Percentiles rank a stretch among this genome's conserved stretches.
Evolutionary conservation across 164 flowering plant genomes (phyloP).

Genomic region (Aristolochia californica): DNA sequence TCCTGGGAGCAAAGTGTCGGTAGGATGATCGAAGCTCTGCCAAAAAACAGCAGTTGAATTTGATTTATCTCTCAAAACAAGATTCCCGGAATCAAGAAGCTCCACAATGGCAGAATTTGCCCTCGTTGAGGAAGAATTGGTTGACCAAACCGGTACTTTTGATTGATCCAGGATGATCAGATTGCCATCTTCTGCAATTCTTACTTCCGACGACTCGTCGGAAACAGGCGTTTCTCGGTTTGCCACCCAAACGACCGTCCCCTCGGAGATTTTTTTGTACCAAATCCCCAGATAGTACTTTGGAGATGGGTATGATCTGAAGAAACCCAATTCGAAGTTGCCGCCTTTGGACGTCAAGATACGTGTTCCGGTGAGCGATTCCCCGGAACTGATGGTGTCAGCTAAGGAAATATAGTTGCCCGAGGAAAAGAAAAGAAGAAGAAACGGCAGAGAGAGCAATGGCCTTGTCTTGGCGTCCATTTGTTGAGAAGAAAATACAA

Average conservation of each 20-base stretch:
- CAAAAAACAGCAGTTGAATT: conserved; percentile 1
- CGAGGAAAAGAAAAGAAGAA: background rate
- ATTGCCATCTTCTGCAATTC: conserved; percentile 22
- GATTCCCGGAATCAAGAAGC: conserved; percentile 16
- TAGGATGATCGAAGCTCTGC: conserved; percentile 9
- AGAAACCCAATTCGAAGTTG: conserved; percentile 13
- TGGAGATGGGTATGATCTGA: conserved; percentile 10
- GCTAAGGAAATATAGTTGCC: background rate
- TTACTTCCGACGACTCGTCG: conserved; percentile 9
- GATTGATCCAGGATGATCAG: conserved; percentile 6
- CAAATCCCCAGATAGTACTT: conserved; percentile 16
- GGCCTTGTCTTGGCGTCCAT: too few species aligned
- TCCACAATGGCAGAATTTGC: conserved; percentile 1
- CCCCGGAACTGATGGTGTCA: conserved; percentile 7
- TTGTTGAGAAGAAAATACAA: too few species aligned
- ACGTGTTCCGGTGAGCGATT: conserved; percentile 14
- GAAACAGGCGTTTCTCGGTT: conserved; percentile 16
- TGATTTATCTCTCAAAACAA: conserved; percentile 12
- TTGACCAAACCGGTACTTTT: conserved; percentile 5
- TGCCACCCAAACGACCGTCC: conserved; percentile 19
- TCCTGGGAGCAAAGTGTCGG: conserved; percentile 6
- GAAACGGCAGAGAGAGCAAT: background rate
- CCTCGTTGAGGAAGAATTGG: background rate
- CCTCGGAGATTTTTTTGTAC: conserved; percentile 9
- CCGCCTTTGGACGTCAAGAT: conserved; percentile 10